Base-by-base conservation (phyloP, 805 yeast species). In the Deakozyma indianensis region DNA sequence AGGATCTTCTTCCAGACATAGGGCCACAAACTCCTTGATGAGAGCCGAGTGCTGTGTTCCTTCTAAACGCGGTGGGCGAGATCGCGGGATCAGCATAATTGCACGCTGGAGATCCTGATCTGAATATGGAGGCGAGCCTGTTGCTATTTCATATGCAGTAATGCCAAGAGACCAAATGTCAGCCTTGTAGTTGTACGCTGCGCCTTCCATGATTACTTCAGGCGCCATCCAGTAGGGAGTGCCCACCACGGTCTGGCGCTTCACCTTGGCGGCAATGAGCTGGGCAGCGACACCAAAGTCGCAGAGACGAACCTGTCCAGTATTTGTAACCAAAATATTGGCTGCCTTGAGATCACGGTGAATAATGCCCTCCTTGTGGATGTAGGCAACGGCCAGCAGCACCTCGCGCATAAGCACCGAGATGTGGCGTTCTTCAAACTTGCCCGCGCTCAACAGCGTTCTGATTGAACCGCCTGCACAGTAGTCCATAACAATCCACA, bases 261-360 rank as follows among this genome's bases (percentile, higher is more conserved):
- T 85, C 41, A 80, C 61, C 18, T 78, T 76, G 32, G 80, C 73
- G 29, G 88, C 72, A 2, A 94, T 77, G 41, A 88, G 67, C 59
- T 86, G 90, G 1, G 96, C 96, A 0, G 99, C 98, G 21, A 94
- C 98, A 25, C 99, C 99, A 64, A 92, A 92, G 62, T 92, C 99
- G 70, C 97, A 90, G 41, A 92, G 71, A 57, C 84, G 85, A 3
- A 94, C 94, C 44, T 73, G 75, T 3, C 98, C 99, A 42, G 84
- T 94, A 53, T 83, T 84, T 2, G 88, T 75, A 44, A 92, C 82
- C 50, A 92, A 70, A 11, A 92, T 85, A 60, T 92, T 92, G 0
- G 98, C 99, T 1, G 97, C 96, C 62, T 92, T 92, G 55, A 92
- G 76, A 62, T 92, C 99, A 53, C 99, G 74, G 62, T 92, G 99